phyloP scores from a whole-genome alignment of 805 yeast species.

The Ogataea pini region DNA sequence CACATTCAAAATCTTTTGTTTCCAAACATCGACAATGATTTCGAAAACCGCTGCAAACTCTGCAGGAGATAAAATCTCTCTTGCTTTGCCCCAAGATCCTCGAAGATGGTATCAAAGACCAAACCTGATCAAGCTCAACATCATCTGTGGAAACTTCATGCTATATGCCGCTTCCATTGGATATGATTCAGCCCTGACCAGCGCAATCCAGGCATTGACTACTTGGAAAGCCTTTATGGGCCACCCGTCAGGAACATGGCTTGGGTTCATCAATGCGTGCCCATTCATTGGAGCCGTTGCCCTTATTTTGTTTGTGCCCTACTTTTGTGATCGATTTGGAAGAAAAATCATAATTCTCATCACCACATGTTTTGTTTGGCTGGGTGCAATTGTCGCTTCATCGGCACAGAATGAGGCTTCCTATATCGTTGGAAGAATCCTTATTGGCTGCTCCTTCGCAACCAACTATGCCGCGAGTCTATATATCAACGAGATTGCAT shows the following conservation, averaged over 20 bases:
- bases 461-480: conserved; percentile 22
- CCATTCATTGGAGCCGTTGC: conserved; percentile 24
- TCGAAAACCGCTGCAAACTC: conserved; percentile 12
- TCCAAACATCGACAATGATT: not conserved
- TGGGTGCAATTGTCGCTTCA: conserved; percentile 23
- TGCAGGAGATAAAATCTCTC: conserved; percentile 19
- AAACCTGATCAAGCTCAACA: conserved; percentile 18
- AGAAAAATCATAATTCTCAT: conserved; percentile 18
- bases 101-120: conserved; percentile 23
- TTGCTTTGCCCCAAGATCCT: conserved; percentile 19
- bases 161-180: conserved; percentile 23
- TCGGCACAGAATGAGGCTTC: conserved; percentile 21
- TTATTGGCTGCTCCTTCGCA: conserved; percentile 22
- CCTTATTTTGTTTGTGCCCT: conserved; percentile 19
- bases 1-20: too few relatives aligned
- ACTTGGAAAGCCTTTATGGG: conserved; percentile 20
- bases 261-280: conserved; percentile 24
- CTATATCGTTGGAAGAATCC: conserved; percentile 19
- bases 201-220: conserved; percentile 21
- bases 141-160: conserved; percentile 16
- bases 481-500: conserved; percentile 36
- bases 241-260: conserved; percentile 22
- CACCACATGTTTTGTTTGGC: conserved; percentile 15
- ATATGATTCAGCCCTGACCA: conserved; percentile 23
- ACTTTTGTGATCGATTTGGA: conserved; percentile 20